Evolutionary conservation across 2,329 filamentous ascomycete genomes (phyloP).

Genomic region (Sodiomyces alkalinus): DNA sequence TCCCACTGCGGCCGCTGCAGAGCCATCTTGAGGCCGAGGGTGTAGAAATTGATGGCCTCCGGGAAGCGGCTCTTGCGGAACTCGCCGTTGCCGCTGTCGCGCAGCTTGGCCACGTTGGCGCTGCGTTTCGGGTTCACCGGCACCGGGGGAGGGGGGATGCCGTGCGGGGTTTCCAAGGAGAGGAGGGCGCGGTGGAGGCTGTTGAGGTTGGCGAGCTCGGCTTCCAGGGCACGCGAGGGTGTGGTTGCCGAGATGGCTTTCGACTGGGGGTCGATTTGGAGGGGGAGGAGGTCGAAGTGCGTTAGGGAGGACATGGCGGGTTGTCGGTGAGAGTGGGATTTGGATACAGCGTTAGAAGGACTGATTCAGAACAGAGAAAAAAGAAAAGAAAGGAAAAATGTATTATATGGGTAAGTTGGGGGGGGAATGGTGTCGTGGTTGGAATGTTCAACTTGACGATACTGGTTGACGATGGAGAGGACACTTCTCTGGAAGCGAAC

Average conservation of each 20-base stretch:
- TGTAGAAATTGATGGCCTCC: slow-evolving; percentile 71
- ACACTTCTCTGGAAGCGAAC: slow-evolving; percentile 1
- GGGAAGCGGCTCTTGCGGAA: slow-evolving; percentile 63
- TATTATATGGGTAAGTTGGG: background rate
- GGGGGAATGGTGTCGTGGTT: background rate
- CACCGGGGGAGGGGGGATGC: slow-evolving; percentile 68
- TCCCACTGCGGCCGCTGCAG: slow-evolving; percentile 74
- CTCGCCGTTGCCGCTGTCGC: slow-evolving; percentile 70
- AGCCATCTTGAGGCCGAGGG: slow-evolving; percentile 82
- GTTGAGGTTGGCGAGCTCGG: slow-evolving; percentile 64
- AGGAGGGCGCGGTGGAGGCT: slow-evolving; percentile 61
- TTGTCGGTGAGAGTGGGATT: background rate
- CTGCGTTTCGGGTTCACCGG: slow-evolving; percentile 87
- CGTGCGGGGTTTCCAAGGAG: slow-evolving; percentile 43
- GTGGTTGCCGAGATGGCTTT: slow-evolving; percentile 51
- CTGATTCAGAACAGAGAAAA: background rate
- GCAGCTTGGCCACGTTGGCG: slow-evolving; percentile 77
- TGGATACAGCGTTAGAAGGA: background rate
- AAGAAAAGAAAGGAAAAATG: background rate
- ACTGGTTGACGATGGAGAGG: background rate
- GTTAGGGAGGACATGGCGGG: slow-evolving; percentile 42
- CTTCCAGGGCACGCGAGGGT: slow-evolving; percentile 33
- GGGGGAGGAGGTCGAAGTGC: slow-evolving; percentile 68
- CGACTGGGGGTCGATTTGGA: slow-evolving; percentile 66
- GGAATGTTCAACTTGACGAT: background rate